Conservation (phyloP, 1,139 yeast species). For the Hemisphaericaspora lyxosophila region DNA sequence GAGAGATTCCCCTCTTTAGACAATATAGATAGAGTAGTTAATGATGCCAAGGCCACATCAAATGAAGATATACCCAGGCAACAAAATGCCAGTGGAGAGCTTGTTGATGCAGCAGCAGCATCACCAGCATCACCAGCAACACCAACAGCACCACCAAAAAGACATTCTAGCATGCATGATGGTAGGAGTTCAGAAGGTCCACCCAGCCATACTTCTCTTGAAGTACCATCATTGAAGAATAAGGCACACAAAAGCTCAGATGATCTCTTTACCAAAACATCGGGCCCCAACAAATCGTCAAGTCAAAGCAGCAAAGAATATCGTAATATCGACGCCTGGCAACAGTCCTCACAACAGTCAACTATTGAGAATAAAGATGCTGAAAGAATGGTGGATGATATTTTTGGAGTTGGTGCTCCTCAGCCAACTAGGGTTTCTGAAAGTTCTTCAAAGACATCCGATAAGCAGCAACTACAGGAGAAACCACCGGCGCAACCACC, state of each 20-base stretch:
- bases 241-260: conserved; percentile 3
- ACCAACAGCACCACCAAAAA: neutral
- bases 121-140: no score
- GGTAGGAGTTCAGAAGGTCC: neutral
- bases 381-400: conserved; percentile 43
- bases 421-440: neutral
- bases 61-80: neutral
- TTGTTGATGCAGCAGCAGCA: neutral
- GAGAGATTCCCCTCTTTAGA: conserved; percentile 47
- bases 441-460: neutral
- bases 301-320: conserved; percentile 16
- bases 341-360: conserved; percentile 15
- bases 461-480: neutral
- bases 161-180: neutral
- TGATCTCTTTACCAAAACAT: neutral
- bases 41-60: neutral
- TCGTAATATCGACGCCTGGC: conserved; percentile 42
- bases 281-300: neutral
- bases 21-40: conserved; percentile 20
- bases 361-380: conserved; percentile 30
- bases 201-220: neutral
- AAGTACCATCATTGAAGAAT: neutral
- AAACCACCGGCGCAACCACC: no score
- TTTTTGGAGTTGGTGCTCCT: conserved; percentile 20
- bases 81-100: neutral